Conservation (phyloP, 2,329 filamentous ascomycete genomes). For the Clarireedia sp. region DNA sequence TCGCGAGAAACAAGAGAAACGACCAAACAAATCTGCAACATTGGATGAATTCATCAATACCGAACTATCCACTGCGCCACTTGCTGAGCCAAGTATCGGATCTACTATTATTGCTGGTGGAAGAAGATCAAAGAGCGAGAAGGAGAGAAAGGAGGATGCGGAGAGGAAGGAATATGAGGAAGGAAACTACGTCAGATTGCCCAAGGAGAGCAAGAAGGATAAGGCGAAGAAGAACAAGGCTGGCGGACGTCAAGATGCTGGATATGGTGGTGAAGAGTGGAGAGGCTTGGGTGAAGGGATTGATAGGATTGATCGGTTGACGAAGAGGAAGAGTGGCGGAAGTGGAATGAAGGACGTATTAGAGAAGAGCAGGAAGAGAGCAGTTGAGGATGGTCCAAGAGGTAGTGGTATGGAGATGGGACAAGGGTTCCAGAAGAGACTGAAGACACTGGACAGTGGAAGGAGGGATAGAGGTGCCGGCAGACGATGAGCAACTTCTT, state of each 20-base stretch:
- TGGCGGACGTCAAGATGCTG: conserved; percentile 37
- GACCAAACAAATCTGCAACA: conserved; percentile 66
- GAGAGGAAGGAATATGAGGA: conserved; percentile 87
- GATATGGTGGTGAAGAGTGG: conserved; percentile 93
- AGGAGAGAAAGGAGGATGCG: conserved; percentile 67
- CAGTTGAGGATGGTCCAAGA: conserved; percentile 64
- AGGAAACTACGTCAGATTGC: conserved; percentile 79
- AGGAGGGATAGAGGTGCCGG: conserved; percentile 18
- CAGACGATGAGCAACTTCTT: background rate
- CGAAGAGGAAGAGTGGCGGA: conserved; percentile 54
- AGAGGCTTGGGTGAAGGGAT: conserved; percentile 74
- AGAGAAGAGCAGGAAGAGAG: conserved; percentile 82
- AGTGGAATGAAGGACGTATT: conserved; percentile 43
- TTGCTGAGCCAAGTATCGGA: conserved; percentile 84
- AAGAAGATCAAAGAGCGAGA: conserved; percentile 67
- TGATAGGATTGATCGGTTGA: conserved; percentile 78
- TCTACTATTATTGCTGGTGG: conserved; percentile 78
- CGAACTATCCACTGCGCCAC: conserved; percentile 73
- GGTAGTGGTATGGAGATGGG: conserved; percentile 62
- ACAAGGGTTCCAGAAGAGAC: conserved; percentile 64
- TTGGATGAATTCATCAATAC: conserved; percentile 87
- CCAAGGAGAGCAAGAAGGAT: conserved; percentile 83
- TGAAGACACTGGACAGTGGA: conserved; percentile 42
- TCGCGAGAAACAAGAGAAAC: conserved; percentile 49
- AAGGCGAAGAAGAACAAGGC: conserved; percentile 49